Percentiles rank a stretch among this genome's conserved stretches.
These are phyloP conservation scores for Vicia sativa DNA, from an alignment of 306 rosid species.

Conservation along the genomic window DNA sequence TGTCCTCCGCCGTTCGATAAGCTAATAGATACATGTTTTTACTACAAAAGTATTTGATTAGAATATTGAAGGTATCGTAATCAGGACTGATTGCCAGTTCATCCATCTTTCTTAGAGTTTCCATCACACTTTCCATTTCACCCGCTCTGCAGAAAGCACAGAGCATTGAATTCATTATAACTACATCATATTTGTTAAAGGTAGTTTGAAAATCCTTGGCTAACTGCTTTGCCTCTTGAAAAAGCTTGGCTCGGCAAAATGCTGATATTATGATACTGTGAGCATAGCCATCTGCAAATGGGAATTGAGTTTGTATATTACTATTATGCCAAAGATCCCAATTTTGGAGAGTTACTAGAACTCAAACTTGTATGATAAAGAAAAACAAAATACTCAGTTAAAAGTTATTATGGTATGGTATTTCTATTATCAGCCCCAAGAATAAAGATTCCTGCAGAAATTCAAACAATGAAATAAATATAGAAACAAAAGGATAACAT, in stretches of 20 bases:
- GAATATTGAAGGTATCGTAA: conserved; percentile 79
- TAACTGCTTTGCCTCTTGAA: conserved; percentile 80
- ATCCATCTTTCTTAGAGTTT: conserved; percentile 90
- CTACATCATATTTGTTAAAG: conserved; percentile 75
- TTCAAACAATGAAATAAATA: too few relatives aligned
- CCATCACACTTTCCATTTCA: conserved; percentile 93
- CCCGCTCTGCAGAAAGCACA: conserved; percentile 97
- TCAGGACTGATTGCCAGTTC: conserved; percentile 81
- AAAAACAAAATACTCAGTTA: too few relatives aligned
- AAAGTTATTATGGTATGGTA: too few relatives aligned
- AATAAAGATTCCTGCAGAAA: too few relatives aligned
- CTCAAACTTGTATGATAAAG: too few relatives aligned
- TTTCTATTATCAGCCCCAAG: too few relatives aligned
- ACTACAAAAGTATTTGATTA: conserved; percentile 81
- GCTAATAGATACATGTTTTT: conserved; percentile 85
- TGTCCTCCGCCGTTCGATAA: conserved; percentile 78
- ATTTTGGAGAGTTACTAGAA: too few relatives aligned
- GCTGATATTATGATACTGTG: conserved; percentile 95
- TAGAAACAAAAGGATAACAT: too few relatives aligned
- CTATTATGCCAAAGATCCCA: too few relatives aligned
- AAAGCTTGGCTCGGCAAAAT: conserved; percentile 80
- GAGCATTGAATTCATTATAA: conserved; percentile 83
- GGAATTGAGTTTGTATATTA: conserved; percentile 30
- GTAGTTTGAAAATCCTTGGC: conserved; percentile 81
- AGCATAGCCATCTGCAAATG: conserved; percentile 85